Percentiles rank a stretch among this genome's conserved stretches.
Evolutionary conservation across 495 filamentous ascomycete species (phyloP).

Genomic region (Talaromyces borbonicus): DNA sequence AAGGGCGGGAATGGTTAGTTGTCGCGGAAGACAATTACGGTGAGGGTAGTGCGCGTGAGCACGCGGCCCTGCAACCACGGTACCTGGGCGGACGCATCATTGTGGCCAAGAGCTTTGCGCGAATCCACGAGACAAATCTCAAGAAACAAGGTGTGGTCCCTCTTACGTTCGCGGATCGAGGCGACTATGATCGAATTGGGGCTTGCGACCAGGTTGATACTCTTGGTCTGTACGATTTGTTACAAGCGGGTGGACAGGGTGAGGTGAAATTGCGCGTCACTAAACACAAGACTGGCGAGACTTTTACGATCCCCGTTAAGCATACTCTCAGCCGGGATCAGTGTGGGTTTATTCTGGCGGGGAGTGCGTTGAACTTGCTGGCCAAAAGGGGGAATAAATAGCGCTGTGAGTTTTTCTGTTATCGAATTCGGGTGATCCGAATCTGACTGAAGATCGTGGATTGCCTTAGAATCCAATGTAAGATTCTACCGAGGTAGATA

Average conservation of each 20-base stretch:
- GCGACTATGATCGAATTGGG: slow-evolving; percentile 75
- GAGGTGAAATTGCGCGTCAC: slow-evolving; percentile 57
- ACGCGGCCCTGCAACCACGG: slow-evolving; percentile 91
- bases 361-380: slow-evolving; percentile 86
- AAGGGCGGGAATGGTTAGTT: slow-evolving; percentile 68
- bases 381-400: slow-evolving; percentile 38
- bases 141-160: slow-evolving; percentile 99
- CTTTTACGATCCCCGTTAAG: slow-evolving; percentile 49
- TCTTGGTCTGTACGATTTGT: slow-evolving; percentile 70
- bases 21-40: slow-evolving; percentile 98
- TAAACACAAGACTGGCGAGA: slow-evolving; percentile 51
- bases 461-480: too few relatives aligned
- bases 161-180: slow-evolving; percentile 72
- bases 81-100: slow-evolving; percentile 87
- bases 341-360: slow-evolving; percentile 81
- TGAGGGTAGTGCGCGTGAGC: slow-evolving; percentile 88
- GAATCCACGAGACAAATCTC: slow-evolving; percentile 97
- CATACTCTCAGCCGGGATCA: slow-evolving; percentile 84
- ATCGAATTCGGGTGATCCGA: too few relatives aligned
- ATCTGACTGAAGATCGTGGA: too few relatives aligned
- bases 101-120: slow-evolving; percentile 82
- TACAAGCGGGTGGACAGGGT: slow-evolving; percentile 70
- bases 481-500: too few relatives aligned
- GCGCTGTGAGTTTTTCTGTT: not conserved
- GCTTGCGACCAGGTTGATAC: slow-evolving; percentile 77